Percentiles rank a stretch among this genome's conserved stretches.
phyloP scores from a whole-genome alignment of 1,139 yeast species.

The Entelexis sorbosivorans region DNA sequence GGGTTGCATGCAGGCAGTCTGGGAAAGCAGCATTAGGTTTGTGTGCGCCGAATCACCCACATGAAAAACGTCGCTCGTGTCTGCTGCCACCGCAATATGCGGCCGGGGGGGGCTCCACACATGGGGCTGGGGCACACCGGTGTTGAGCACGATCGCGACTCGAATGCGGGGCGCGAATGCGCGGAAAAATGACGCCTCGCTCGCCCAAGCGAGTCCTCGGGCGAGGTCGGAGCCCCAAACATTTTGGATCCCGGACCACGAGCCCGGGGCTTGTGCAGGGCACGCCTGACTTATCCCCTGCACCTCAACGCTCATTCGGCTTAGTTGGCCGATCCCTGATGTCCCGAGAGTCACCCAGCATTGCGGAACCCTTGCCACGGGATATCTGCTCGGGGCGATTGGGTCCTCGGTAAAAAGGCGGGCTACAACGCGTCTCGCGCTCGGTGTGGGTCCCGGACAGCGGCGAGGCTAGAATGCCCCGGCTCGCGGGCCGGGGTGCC shows the following conservation, averaged over 20 bases:
- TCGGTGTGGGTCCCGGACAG: no score
- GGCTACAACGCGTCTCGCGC: no score
- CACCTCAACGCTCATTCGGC: not conserved
- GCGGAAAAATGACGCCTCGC: not conserved
- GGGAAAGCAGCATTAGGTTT: not conserved
- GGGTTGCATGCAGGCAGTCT: not conserved
- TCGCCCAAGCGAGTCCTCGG: not conserved
- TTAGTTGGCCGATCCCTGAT: conserved; percentile 2
- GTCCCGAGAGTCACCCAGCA: not conserved
- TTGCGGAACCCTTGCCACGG: conserved; percentile 4
- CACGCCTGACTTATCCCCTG: not conserved
- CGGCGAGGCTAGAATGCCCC: no score
- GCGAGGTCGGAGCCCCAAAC: not conserved
- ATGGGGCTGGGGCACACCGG: not conserved
- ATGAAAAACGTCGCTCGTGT: not conserved
- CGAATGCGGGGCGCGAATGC: not conserved
- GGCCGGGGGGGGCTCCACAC: not conserved
- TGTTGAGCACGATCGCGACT: not conserved
- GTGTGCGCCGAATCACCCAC: not conserved
- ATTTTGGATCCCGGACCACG: not conserved
- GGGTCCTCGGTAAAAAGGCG: not conserved
- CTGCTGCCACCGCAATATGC: not conserved
- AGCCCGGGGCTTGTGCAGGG: not conserved
- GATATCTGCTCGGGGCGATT: conserved; percentile 5
- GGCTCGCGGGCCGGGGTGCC: no score